Evolutionary conservation across 169 alveolate genomes (phyloP).

Genomic region (Plasmodium ovale): DNA sequence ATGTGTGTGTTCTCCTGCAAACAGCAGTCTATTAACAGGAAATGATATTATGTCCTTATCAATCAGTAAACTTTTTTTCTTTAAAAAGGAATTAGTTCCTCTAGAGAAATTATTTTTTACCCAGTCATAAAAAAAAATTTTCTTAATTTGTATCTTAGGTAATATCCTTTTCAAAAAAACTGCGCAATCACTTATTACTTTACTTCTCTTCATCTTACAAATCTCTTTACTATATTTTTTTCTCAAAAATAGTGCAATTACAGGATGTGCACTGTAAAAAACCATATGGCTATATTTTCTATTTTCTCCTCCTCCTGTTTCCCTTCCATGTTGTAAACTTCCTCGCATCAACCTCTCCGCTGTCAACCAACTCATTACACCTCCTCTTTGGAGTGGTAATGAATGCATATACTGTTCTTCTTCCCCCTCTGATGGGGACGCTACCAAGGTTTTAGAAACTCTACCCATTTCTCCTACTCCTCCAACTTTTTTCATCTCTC

Average conservation of each 20-base stretch:
- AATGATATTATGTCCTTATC: slow-evolving; percentile 65
- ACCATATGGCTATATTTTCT: slow-evolving; percentile 43
- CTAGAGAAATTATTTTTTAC: slow-evolving; percentile 32
- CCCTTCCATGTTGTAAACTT: background rate
- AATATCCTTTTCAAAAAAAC: slow-evolving; percentile 11
- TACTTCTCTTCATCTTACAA: background rate
- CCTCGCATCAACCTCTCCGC: slow-evolving; percentile 16
- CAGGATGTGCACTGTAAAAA: slow-evolving; percentile 49
- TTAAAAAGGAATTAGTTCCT: slow-evolving; percentile 29
- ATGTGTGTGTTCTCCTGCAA: slow-evolving; percentile 73
- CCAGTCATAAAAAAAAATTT: slow-evolving; percentile 67
- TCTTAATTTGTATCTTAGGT: slow-evolving; percentile 36
- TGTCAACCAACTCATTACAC: too few relatives aligned
- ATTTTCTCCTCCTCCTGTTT: too few relatives aligned
- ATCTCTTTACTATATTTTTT: slow-evolving; percentile 10
- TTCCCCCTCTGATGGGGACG: too few relatives aligned
- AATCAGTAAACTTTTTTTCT: slow-evolving; percentile 24
- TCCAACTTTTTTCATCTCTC: too few relatives aligned
- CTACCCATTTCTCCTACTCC: too few relatives aligned
- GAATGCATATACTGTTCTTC: too few relatives aligned
- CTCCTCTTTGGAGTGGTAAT: too few relatives aligned
- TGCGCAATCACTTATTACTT: slow-evolving; percentile 6
- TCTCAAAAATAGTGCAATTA: slow-evolving; percentile 24
- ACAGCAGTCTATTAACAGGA: slow-evolving; percentile 49
- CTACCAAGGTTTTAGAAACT: too few relatives aligned